Base-by-base conservation (phyloP, 352 stramenopile species). In the Phytopythium vexans region DNA sequence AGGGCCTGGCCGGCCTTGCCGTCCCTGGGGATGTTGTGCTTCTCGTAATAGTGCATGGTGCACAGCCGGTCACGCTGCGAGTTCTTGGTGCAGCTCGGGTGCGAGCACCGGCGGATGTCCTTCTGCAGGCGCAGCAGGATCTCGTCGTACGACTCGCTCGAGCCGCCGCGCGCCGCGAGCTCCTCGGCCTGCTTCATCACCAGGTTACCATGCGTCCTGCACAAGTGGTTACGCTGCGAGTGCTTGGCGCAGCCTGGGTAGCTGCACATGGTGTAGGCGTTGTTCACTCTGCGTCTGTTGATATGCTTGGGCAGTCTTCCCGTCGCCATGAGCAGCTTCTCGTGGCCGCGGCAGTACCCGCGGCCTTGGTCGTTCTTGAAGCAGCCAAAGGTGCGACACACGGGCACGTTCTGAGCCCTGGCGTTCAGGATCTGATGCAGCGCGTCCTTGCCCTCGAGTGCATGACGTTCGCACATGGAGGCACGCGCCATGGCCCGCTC, bases 301-400 rank as follows among this genome's bases (percentile, higher is more conserved):
- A 91, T 79, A 47, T 88, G 74, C 48, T 82, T 75, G 6, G 82
- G 76, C 12, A 94, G 58, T 6, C 75, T 67, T 10, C 82, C 82
- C 15, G 77, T 94, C 15, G 82, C 82, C 84, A 94, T 94, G 46
- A 94, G 54, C 37, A 94, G 64, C 54, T 94, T 94, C 49, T 94
- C 84, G 56, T 94, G 82, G 33, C 84, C 82, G 43, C 84, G 82
- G 39, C 84, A 94, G 52, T 90, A 92, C 1, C 84, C 84, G n/a
- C 82, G 64, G 2, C 84, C 84, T 71, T 94, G 84, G 56, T 94
- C 82, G 58, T 94, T 94, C 63, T 94, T 94, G 52, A 92, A 94
- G 49, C 84, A 94, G 5, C 84, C 84, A 27, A 74, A 75, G 8
- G 70, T 90, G 38, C 68, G 69, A 43, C 84, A 94, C 58, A 90